Evolutionary conservation across 805 yeast species (phyloP).

Genomic region (Yarrowia sp.): DNA sequence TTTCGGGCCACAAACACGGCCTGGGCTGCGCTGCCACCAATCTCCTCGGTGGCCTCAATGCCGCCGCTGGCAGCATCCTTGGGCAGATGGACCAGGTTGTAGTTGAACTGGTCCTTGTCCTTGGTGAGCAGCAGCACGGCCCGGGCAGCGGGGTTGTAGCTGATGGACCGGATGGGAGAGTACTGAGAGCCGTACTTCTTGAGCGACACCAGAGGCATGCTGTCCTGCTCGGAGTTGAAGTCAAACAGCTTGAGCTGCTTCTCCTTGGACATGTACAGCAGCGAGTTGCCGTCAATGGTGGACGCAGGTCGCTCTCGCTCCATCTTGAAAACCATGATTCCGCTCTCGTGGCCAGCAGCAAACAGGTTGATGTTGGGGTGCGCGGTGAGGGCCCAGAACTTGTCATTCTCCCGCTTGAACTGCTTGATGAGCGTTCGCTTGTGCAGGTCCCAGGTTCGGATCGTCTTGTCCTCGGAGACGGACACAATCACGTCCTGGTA

Average conservation of each 20-base stretch:
- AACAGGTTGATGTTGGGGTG: slow-evolving; percentile 90
- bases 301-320: slow-evolving; percentile 98
- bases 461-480: slow-evolving; percentile 92
- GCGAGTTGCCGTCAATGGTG: slow-evolving; percentile 63
- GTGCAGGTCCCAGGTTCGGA: slow-evolving; percentile 95
- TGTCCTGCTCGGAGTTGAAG: slow-evolving; percentile 56
- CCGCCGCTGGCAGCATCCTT: slow-evolving; percentile 81
- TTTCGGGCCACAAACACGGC: slow-evolving; percentile 94
- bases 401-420: slow-evolving; percentile 87
- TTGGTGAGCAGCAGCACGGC: slow-evolving; percentile 80
- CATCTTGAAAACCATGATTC: slow-evolving; percentile 95
- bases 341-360: slow-evolving; percentile 95
- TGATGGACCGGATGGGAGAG: slow-evolving; percentile 77
- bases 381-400: slow-evolving; percentile 88
- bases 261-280: slow-evolving; percentile 75
- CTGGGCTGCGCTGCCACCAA: slow-evolving; percentile 75
- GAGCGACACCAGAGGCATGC: slow-evolving; percentile 77
- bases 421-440: slow-evolving; percentile 90
- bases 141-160: slow-evolving; percentile 90
- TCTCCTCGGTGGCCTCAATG: slow-evolving; percentile 79
- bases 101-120: slow-evolving; percentile 51
- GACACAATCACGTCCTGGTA: slow-evolving; percentile 87
- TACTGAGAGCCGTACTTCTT: slow-evolving; percentile 81
- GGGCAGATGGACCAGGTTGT: slow-evolving; percentile 74
- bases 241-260: slow-evolving; percentile 82